phyloP scores from a whole-genome alignment of 495 filamentous ascomycete genomes.

The Tuber brumale region DNA sequence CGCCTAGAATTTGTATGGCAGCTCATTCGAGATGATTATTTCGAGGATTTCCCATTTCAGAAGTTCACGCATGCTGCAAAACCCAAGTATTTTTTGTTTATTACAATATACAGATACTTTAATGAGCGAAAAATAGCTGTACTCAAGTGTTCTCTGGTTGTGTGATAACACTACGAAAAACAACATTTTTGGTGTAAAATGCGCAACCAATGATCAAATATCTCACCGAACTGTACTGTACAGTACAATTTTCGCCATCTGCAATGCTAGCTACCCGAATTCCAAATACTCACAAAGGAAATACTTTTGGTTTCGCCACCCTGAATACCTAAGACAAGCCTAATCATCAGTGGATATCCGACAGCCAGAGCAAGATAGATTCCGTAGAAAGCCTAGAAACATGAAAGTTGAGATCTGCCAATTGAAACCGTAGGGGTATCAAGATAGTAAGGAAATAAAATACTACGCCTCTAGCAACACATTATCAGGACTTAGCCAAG shows the following conservation, averaged over 20 bases:
- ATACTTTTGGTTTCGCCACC: background rate
- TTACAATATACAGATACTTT: background rate
- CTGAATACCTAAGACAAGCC: background rate
- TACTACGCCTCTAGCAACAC: background rate
- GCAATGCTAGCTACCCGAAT: background rate
- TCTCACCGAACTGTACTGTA: background rate
- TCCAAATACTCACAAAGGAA: background rate
- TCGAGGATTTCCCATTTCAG: background rate
- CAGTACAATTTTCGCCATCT: background rate
- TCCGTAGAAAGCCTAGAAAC: background rate
- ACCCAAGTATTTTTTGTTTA: background rate
- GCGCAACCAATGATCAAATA: background rate
- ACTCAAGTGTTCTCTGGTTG: background rate
- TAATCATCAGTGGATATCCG: background rate
- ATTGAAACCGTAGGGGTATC: background rate
- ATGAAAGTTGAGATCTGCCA: background rate
- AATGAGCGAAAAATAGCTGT: background rate
- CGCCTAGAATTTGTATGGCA: background rate
- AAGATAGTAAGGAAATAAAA: background rate
- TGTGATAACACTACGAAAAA: background rate
- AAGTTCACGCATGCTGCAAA: background rate
- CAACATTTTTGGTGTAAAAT: background rate
- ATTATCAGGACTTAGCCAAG: conserved; percentile 57
- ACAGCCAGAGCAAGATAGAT: background rate
- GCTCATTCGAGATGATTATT: background rate